Conservation (phyloP, 495 filamentous ascomycete genomes). For the Rostrohypoxylon terebratum region DNA sequence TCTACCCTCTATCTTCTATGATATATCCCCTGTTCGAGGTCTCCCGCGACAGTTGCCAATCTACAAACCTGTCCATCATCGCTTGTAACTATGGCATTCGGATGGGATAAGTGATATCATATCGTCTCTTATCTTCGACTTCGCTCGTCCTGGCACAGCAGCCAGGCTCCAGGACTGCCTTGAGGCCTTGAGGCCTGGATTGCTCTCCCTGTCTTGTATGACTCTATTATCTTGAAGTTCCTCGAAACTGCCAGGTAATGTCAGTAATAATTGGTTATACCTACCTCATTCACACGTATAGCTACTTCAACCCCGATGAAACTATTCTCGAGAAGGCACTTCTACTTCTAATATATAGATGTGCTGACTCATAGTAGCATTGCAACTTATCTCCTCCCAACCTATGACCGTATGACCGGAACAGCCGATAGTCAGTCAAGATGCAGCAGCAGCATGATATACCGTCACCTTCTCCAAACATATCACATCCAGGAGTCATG, state of each 20-base stretch:
- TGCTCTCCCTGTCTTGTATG: background rate
- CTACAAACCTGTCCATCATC: slow-evolving; percentile 11
- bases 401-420: slow-evolving; percentile 1
- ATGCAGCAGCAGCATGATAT: slow-evolving; percentile 41
- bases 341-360: slow-evolving; percentile 2
- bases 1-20: too few species aligned
- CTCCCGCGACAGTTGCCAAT: slow-evolving; percentile 5
- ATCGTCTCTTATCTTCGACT: background rate
- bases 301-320: background rate
- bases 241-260: slow-evolving; percentile 7
- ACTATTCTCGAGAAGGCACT: slow-evolving; percentile 4
- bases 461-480: slow-evolving; percentile 48
- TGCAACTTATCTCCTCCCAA: slow-evolving; percentile 9
- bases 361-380: slow-evolving; percentile 2
- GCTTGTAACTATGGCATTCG: background rate
- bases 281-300: background rate
- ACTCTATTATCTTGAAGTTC: slow-evolving; percentile 1
- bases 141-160: background rate
- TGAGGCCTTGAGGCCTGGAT: too few species aligned
- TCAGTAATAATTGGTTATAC: background rate
- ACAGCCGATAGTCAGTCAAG: slow-evolving; percentile 23
- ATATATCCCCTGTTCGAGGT: too few species aligned
- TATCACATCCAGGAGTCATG: slow-evolving; percentile 62
- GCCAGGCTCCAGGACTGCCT: too few species aligned
- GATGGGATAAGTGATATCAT: background rate